phyloP scores from a whole-genome alignment of 2,329 filamentous ascomycete species.

The Fusarium newnesense region DNA sequence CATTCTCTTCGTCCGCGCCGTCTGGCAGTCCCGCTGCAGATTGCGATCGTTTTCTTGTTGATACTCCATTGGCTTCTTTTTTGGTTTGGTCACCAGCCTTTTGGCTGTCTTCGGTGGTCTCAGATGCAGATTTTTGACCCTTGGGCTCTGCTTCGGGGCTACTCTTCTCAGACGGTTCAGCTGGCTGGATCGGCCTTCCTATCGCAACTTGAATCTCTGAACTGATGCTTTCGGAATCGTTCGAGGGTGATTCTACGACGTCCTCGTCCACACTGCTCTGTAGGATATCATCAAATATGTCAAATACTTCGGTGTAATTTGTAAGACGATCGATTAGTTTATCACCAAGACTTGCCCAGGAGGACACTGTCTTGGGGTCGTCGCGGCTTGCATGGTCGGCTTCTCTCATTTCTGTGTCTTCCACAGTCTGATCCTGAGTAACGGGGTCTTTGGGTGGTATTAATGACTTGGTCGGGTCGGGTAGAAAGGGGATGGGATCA shows the following conservation, averaged over 20 bases:
- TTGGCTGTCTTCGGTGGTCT: constrained; percentile 33
- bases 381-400: constrained; percentile 25
- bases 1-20: constrained; percentile 65
- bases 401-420: constrained; percentile 34
- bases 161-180: constrained; percentile 7
- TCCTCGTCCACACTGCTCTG: constrained; percentile 41
- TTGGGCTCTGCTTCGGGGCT: constrained; percentile 6
- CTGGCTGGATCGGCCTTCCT: constrained; percentile 11
- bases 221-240: constrained; percentile 26
- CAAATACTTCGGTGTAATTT: constrained; percentile 44
- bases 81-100: constrained; percentile 46
- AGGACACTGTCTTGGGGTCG: constrained; percentile 33
- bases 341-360: constrained; percentile 50
- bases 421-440: constrained; percentile 13
- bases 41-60: constrained; percentile 69
- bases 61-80: constrained; percentile 52
- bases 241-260: constrained; percentile 36
- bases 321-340: constrained; percentile 49
- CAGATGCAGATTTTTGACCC: constrained; percentile 40
- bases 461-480: constrained; percentile 59
- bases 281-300: constrained; percentile 45
- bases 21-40: constrained; percentile 69
- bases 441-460: constrained; percentile 44
- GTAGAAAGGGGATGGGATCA: constrained; percentile 71
- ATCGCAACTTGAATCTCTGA: constrained; percentile 17